Evolutionary conservation across 176 grass and related monocot species (phyloP).

Genomic region (Alloteropsis semialata): DNA sequence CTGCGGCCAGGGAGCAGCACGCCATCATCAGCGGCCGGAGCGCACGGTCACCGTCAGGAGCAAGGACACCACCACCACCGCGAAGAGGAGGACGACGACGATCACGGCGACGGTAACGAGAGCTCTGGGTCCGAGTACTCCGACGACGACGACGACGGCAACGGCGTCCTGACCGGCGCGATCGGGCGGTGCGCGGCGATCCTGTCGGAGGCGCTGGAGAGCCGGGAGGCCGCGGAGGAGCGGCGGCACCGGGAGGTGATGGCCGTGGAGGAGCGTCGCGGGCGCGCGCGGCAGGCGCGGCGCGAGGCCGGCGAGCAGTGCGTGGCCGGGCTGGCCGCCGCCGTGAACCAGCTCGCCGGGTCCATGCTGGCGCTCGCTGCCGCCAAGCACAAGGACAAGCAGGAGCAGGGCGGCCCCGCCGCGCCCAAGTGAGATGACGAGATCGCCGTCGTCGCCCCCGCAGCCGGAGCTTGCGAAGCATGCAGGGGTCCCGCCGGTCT

Average conservation of each 20-base stretch:
- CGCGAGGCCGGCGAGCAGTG: constrained; percentile 69
- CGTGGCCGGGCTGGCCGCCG: constrained; percentile 52
- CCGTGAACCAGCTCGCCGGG: constrained; percentile 78
- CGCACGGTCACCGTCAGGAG: not conserved
- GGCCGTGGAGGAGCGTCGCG: constrained; percentile 62
- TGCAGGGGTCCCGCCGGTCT: not conserved
- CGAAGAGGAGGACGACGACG: not conserved
- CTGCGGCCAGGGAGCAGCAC: constrained; percentile 3
- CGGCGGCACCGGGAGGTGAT: constrained; percentile 84
- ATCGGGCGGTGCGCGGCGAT: constrained; percentile 68
- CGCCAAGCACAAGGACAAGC: constrained; percentile 26
- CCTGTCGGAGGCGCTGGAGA: constrained; percentile 73
- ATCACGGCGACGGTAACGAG: constrained; percentile 6
- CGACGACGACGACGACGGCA: constrained; percentile 24
- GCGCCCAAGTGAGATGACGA: constrained; percentile 44
- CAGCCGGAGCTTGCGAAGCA: not conserved
- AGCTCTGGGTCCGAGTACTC: constrained; percentile 25
- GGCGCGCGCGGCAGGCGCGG: constrained; percentile 44
- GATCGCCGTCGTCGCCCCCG: not conserved
- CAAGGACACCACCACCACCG: not conserved
- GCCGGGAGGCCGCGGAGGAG: constrained; percentile 81
- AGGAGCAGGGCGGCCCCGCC: constrained; percentile 28
- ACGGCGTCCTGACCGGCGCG: constrained; percentile 14
- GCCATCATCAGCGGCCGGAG: not conserved
- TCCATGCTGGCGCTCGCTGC: constrained; percentile 74